phyloP scores from a whole-genome alignment of 306 rosid species.

The Lathyrus sativus region DNA sequence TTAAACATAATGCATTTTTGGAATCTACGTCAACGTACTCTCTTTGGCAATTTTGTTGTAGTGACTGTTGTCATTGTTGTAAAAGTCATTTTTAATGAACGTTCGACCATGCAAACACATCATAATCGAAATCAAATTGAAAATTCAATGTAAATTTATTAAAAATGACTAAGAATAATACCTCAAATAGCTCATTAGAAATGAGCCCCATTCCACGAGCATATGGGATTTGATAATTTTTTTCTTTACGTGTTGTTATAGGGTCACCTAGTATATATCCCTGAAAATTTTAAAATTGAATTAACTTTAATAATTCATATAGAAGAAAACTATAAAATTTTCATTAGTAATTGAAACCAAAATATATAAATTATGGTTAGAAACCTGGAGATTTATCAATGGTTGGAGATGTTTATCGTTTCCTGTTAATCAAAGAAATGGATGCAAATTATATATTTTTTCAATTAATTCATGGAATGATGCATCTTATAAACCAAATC shows the following conservation, averaged over 20 bases:
- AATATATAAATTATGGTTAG: neutral
- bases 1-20: slow-evolving; percentile 40
- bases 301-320: too few species aligned
- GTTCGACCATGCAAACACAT: too few species aligned
- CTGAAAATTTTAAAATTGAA: too few species aligned
- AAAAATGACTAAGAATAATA: too few species aligned
- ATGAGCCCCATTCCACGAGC: slow-evolving; percentile 70
- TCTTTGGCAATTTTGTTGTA: slow-evolving; percentile 52
- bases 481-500: too few species aligned
- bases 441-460: too few species aligned
- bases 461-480: too few species aligned
- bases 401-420: slow-evolving; percentile 50
- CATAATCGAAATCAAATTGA: too few species aligned
- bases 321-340: too few species aligned
- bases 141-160: too few species aligned
- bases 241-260: neutral
- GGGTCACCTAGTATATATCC: slow-evolving; percentile 72
- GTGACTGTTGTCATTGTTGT: slow-evolving; percentile 56
- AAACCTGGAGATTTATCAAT: slow-evolving; percentile 47
- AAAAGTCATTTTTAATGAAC: too few species aligned
- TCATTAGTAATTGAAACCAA: neutral
- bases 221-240: slow-evolving; percentile 32
- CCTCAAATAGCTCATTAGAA: slow-evolving; percentile 64
- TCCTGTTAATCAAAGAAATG: slow-evolving; percentile 42
- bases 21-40: slow-evolving; percentile 40